Base-by-base conservation (phyloP, 805 yeast genomes). In the Metschnikowia colocasiae region DNA sequence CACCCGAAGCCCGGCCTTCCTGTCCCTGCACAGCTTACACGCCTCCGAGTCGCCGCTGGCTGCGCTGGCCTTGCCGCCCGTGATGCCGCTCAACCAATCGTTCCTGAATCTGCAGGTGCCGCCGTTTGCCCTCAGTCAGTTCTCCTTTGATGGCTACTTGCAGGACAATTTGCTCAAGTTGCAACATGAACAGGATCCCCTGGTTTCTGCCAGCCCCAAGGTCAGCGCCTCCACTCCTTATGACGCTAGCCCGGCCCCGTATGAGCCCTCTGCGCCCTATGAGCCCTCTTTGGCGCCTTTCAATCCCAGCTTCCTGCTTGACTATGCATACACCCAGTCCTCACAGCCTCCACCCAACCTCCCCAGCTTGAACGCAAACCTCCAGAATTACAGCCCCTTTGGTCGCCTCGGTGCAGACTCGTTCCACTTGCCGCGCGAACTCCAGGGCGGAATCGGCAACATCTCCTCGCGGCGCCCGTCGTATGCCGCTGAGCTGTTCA, bases 391-490 rank as follows among this genome's bases (percentile, higher is more conserved):
- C n/a, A 39, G 42, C 34, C 34, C 42, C 16, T 39, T 39, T 29
- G 34, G 42, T 3, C 34, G 42, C 1, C 34, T 29, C 12, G 23
- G 25, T 15, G 43, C 35, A 13, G 72, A 72, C 52, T 45, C 71
- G 35, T 78, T 78, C 60, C 67, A 63, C 50, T 64, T 82, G 43
- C 87, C 87, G 0, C 47, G 68, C 5, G 86, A 82, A 54, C 68
- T 82, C 32, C 85, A 81, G 61, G 86, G 87, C 37, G 87, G 87
- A 0, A 67, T 82, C 2, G 79, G 80, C 25, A 80, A 71, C 47
- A 80, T 82, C 36, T 75, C 79, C 20, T 79, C 85, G 9, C 74
- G 94, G 64, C 76, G 94, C 64, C 89, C 91, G 12, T 78, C 85
- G 45, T 85, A 81, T 59, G 82, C 88, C 10, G 87, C 90, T 2